Conservation (phyloP, 768 basidiomycete species). For the Kockovaella imperatae region DNA sequence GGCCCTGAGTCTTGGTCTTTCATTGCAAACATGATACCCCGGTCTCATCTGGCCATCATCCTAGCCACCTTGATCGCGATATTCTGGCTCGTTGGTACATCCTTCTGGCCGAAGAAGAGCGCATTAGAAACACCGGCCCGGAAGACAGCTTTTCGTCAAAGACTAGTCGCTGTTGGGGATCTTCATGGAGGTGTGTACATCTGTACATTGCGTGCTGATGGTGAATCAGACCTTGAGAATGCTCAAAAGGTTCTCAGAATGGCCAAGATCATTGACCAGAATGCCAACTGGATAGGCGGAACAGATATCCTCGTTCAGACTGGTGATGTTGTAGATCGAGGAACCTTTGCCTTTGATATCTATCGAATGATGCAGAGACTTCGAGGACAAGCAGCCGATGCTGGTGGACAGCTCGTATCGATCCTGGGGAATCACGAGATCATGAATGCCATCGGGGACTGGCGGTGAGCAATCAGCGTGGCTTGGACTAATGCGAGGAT, state of each 20-base stretch:
- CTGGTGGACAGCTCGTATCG: constrained; percentile 65
- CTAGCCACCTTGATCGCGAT: not conserved
- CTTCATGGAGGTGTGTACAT: constrained; percentile 58
- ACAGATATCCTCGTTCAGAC: constrained; percentile 88
- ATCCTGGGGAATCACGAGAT: constrained; percentile 92
- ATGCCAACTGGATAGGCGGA: constrained; percentile 71
- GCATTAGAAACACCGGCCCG: not conserved
- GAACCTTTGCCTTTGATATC: constrained; percentile 47
- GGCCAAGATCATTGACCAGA: constrained; percentile 63
- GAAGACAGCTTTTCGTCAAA: constrained; percentile 17
- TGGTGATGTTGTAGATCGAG: constrained; percentile 85
- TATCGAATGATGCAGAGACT: constrained; percentile 78
- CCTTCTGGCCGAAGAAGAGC: not conserved
- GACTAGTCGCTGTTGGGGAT: constrained; percentile 78
- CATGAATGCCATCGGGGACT: constrained; percentile 85
- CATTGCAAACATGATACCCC: too few relatives aligned
- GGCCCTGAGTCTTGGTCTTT: too few relatives aligned
- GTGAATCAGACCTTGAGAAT: constrained; percentile 57
- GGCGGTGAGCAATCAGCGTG: constrained; percentile 56
- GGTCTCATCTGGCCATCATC: not conserved
- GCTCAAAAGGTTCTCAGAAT: constrained; percentile 72
- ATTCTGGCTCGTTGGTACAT: not conserved
- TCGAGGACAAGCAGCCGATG: constrained; percentile 60
- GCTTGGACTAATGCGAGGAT: too few relatives aligned
- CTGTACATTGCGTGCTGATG: constrained; percentile 1